Conservation (phyloP, 768 basidiomycete genomes). For the Suillus occidentalis region DNA sequence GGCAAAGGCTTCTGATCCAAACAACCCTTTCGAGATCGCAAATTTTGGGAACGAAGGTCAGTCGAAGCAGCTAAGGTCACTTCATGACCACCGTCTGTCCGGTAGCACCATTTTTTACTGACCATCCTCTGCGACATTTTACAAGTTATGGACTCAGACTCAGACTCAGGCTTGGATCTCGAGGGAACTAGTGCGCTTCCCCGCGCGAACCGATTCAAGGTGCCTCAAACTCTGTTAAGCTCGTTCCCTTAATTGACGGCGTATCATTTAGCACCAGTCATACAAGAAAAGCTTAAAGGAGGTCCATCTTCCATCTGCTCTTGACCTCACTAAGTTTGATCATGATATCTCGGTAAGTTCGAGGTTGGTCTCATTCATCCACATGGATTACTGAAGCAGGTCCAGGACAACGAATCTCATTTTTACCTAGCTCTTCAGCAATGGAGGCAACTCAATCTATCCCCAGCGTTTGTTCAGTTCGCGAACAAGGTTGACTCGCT, state of each 20-base stretch:
- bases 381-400: not conserved
- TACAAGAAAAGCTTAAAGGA: conserved; percentile 65
- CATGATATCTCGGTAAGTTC: conserved; percentile 53
- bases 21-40: conserved; percentile 10
- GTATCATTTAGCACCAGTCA: conserved; percentile 61
- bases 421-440: conserved; percentile 73
- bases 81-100: not conserved
- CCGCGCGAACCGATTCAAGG: conserved; percentile 54
- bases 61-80: not conserved
- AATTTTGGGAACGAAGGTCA: not conserved
- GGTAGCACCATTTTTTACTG: not conserved
- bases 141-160: conserved; percentile 4
- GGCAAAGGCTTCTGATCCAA: conserved; percentile 11
- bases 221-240: not conserved
- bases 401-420: conserved; percentile 74
- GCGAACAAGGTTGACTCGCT: conserved; percentile 58
- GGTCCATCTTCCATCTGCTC: conserved; percentile 70
- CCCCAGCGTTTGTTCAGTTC: conserved; percentile 72
- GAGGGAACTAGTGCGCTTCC: conserved; percentile 22
- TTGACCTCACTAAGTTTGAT: conserved; percentile 55
- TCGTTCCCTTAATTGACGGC: not conserved
- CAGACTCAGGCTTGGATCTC: conserved; percentile 1
- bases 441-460: conserved; percentile 79
- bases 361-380: not conserved
- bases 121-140: not conserved